phyloP scores from a whole-genome alignment of 371 early-diverging fungal species.

The Lichtheimia ornata region DNA sequence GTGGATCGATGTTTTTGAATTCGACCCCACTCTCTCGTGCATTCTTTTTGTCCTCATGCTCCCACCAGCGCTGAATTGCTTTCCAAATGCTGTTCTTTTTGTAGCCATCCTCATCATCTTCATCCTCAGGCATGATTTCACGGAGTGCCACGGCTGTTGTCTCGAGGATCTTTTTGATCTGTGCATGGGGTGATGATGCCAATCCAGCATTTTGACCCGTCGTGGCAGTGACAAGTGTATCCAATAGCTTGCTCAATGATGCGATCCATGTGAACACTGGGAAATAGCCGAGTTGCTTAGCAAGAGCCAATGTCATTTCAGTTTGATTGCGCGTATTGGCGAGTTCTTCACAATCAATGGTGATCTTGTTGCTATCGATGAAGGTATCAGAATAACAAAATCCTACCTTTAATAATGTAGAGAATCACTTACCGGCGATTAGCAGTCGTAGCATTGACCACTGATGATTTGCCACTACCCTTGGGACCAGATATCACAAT shows the following conservation, averaged over 20 bases:
- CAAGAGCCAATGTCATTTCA: constrained; percentile 66
- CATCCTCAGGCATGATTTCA: constrained; percentile 30
- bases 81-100: constrained; percentile 6
- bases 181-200: constrained; percentile 60
- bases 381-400: background rate
- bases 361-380: constrained; percentile 59
- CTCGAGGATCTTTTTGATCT: constrained; percentile 64
- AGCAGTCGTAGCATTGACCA: constrained; percentile 56
- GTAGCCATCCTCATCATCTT: constrained; percentile 16
- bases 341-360: constrained; percentile 80
- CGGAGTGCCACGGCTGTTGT: constrained; percentile 60
- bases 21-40: background rate
- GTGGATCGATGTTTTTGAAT: constrained; percentile 11
- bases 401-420: too few species aligned
- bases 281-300: constrained; percentile 78
- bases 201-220: constrained; percentile 86
- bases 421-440: constrained; percentile 43
- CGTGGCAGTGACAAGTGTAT: constrained; percentile 79
- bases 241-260: constrained; percentile 70
- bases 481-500: constrained; percentile 61
- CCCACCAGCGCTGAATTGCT: constrained; percentile 7
- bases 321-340: constrained; percentile 72
- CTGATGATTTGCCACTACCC: constrained; percentile 61
- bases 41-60: background rate
- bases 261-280: constrained; percentile 82